Evolutionary conservation across 225 moss, liverwort and hornwort genomes (phyloP).

Genomic region (Thuidium tamariscinum): DNA sequence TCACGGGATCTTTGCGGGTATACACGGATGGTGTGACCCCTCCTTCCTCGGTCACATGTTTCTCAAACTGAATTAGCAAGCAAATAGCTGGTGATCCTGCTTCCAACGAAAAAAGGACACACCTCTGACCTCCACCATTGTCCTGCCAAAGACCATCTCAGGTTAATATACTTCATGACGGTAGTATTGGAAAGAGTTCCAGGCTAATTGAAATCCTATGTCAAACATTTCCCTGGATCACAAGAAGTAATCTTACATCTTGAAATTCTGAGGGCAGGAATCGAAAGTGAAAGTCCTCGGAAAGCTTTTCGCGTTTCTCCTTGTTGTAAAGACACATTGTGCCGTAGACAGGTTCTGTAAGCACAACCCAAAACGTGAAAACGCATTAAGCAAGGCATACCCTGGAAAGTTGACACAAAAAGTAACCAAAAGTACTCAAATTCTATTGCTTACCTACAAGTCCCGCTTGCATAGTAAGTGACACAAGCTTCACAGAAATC

Average conservation of each 20-base stretch:
- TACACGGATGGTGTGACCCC: constrained; percentile 99
- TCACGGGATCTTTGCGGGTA: constrained; percentile 98
- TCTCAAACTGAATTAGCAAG: constrained; percentile 93
- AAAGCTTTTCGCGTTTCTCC: constrained; percentile 90
- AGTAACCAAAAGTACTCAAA: not conserved
- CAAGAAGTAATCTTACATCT: constrained; percentile 45
- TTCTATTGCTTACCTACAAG: constrained; percentile 67
- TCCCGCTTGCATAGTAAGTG: constrained; percentile 86
- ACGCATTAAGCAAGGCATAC: not conserved
- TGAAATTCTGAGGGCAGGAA: constrained; percentile 87
- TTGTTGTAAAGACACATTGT: constrained; percentile 89
- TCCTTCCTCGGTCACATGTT: constrained; percentile 98
- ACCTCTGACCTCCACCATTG: constrained; percentile 51
- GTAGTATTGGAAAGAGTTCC: not conserved
- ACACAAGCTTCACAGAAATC: constrained; percentile 85
- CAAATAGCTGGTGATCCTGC: constrained; percentile 76
- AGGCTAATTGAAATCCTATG: not conserved
- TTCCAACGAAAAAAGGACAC: constrained; percentile 84
- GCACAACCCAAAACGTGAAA: not conserved
- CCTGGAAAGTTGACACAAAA: not conserved
- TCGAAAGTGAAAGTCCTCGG: constrained; percentile 90
- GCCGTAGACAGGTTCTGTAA: constrained; percentile 89
- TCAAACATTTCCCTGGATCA: not conserved
- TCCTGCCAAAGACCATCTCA: constrained; percentile 23
- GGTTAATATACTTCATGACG: not conserved